Base-by-base conservation (phyloP, 2,329 filamentous ascomycete genomes). In the Nemania sp. region DNA sequence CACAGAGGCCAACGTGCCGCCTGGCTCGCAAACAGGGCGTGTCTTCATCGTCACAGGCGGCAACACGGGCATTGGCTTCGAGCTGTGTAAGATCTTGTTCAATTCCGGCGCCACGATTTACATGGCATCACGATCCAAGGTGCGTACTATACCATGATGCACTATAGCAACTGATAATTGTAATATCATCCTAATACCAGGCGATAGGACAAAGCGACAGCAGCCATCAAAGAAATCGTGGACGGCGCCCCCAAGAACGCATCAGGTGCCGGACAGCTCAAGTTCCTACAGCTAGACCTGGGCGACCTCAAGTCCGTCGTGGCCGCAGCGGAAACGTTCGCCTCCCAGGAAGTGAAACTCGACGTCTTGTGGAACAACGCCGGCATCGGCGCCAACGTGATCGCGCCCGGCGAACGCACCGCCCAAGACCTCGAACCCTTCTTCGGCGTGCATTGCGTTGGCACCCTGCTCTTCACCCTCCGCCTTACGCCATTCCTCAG, bases 31-130 rank as follows among this genome's bases (percentile, higher is more conserved):
- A 34, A 45, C 60, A 12, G 73, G 68, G 5, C 67, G 67, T 21
- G 72, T 77, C 1, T 76, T 76, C 45, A 79, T 87, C 40, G 77
- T 87, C 9, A 87, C 83, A 0, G 73, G 75, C 0, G 74, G 72
- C 0, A 76, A 73, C 39, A 60, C 69, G 1, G 75, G 75, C 21
- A 75, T 84, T 5, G 83, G 83, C 2, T 74, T 78, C 34, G 81
- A 85, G 66, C 74, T 87, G 3, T 73, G 74, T 57, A 79, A 78
- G 54, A 78, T 86, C 1, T 76, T 87, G 4, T 86, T 85, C 67
- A 68, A 71, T 0, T 78, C 76, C 3, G 80, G 82, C 18, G 83
- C 75, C 18, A 85, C 77, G 0, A 76, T 86, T 10, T 86, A 86
- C 68, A 71, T 86, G 53, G 81, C 82, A 9, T 79, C 77, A 2